phyloP scores from a whole-genome alignment of 2,329 filamentous ascomycete species.

The Nemania sp. region DNA sequence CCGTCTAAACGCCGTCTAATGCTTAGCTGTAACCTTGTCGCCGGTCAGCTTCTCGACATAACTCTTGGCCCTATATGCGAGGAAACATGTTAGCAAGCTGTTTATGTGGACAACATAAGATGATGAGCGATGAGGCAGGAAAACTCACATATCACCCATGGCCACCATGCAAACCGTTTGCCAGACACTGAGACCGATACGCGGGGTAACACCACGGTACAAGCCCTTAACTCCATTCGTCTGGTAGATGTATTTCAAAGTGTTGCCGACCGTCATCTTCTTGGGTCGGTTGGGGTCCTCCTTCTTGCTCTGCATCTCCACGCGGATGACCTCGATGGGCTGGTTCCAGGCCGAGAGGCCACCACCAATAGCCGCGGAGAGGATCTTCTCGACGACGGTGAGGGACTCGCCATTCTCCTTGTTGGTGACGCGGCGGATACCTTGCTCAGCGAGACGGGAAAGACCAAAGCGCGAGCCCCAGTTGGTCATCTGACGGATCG shows the following conservation, averaged over 20 bases:
- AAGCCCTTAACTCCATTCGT: conserved; percentile 90
- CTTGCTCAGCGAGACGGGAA: conserved; percentile 88
- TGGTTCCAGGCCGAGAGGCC: conserved; percentile 98
- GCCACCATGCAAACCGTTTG: conserved; percentile 99
- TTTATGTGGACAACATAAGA: conserved; percentile 17
- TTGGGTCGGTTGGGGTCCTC: conserved; percentile 97
- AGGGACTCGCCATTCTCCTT: conserved; percentile 87
- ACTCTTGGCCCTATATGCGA: conserved; percentile 68
- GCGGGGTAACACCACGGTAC: conserved; percentile 94
- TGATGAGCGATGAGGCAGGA: conserved; percentile 20
- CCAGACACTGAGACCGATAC: conserved; percentile 96
- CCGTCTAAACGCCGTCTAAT: conserved; percentile 62
- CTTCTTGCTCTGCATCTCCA: conserved; percentile 99
- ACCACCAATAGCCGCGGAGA: conserved; percentile 88
- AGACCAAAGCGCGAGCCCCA: conserved; percentile 98
- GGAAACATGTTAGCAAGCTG: conserved; percentile 44
- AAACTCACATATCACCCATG: conserved; percentile 91
- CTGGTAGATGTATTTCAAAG: conserved; percentile 86
- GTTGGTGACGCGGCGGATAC: conserved; percentile 81
- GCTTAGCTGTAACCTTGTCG: conserved; percentile 73
- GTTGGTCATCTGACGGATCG: conserved; percentile 99
- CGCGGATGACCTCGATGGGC: conserved; percentile 98
- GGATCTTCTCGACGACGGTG: conserved; percentile 84
- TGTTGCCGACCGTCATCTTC: conserved; percentile 97
- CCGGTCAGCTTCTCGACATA: conserved; percentile 76